phyloP scores from a whole-genome alignment of 805 yeast genomes.

The Metschnikowia chrysomelidarum region DNA sequence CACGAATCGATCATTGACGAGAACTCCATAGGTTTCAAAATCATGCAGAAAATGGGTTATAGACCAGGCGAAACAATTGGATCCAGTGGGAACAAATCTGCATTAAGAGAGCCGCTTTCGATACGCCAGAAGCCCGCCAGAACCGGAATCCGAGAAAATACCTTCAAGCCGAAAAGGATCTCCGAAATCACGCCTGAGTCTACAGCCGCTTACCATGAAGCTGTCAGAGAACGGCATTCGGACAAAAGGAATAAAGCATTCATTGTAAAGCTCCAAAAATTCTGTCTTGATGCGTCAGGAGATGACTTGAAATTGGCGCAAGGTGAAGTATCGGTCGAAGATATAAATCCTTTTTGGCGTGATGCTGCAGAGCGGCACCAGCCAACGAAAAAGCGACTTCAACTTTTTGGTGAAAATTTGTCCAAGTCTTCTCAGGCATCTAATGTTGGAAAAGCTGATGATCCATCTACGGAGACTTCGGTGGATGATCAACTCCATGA shows the following conservation, averaged over 20 bases:
- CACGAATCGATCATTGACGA: slow-evolving; percentile 14
- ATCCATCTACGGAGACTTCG: not conserved
- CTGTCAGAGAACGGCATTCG: slow-evolving; percentile 6
- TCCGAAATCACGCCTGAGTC: slow-evolving; percentile 2
- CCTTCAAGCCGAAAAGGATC: slow-evolving; percentile 4
- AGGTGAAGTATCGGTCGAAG: slow-evolving; percentile 26
- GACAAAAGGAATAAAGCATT: slow-evolving; percentile 3
- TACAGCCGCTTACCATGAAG: not conserved
- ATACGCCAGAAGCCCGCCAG: slow-evolving; percentile 19
- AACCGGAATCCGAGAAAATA: slow-evolving; percentile 23
- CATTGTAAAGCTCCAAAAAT: slow-evolving; percentile 35
- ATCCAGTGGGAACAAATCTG: slow-evolving; percentile 16
- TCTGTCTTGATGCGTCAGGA: slow-evolving; percentile 43
- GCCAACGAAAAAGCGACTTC: not conserved
- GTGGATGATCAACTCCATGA: slow-evolving; percentile 2
- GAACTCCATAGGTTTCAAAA: slow-evolving; percentile 39
- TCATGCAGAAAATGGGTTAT: slow-evolving; percentile 63
- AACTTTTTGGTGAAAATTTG: slow-evolving; percentile 3
- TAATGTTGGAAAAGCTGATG: not conserved
- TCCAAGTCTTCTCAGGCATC: not conserved
- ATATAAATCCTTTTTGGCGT: slow-evolving; percentile 43
- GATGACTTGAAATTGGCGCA: slow-evolving; percentile 27
- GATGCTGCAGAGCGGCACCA: slow-evolving; percentile 16
- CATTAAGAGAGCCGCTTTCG: slow-evolving; percentile 31
- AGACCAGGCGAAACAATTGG: slow-evolving; percentile 49